Evolutionary conservation across 805 yeast species (phyloP), one percentile per base, ranked within the genome.

Genomic region (Metschnikowia noctiluminum): DNA sequence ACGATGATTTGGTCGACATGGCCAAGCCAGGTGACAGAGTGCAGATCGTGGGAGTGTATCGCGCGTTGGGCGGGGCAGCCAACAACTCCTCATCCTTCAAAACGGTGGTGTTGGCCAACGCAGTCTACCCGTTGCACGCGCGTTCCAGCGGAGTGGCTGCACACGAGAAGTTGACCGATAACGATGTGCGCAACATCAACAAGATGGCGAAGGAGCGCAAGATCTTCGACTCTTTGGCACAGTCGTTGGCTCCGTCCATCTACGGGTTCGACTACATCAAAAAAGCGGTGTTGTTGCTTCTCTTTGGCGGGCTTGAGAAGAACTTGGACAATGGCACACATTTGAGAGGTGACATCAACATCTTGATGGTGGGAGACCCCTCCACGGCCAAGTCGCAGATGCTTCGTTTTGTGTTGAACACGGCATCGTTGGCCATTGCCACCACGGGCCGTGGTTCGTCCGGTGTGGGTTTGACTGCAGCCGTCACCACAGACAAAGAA

Each of bases 381-480:
- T 89, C 97, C 8, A 94, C 99, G 14, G 98, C 99, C 27, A 94
- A 94, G 68, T 91, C 97, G 4, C 99, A 94, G 71, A 84, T 94
- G 74, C 78, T 94, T 54, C 79, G 98, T 56, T 92, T 94, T 63
- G 98, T 94, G 15, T 76, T 94, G 53, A 94, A 92, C 65, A 92
- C 98, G 1, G 99, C 99, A 1, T 77, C 96, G 1, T 74, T 94
- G 58, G 98, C 98, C 3, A 90, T 94, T 58, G 97, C 98, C 28
- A 94, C 99, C 0, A 94, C 99, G 0, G 99, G 99, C 74, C 84
- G 96, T 67, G 99, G 99, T 54, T 92, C 98, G n/a, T 91, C 98
- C 1, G 99, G 99, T 67, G 99, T 94, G 40, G 99, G 99, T 89
- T 79, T 94, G 62, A 94, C 99, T 0, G 99, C 99, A 15, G 99